Base-by-base conservation (phyloP, 2,329 filamentous ascomycete species). In the Ceratocystis colombiana region DNA sequence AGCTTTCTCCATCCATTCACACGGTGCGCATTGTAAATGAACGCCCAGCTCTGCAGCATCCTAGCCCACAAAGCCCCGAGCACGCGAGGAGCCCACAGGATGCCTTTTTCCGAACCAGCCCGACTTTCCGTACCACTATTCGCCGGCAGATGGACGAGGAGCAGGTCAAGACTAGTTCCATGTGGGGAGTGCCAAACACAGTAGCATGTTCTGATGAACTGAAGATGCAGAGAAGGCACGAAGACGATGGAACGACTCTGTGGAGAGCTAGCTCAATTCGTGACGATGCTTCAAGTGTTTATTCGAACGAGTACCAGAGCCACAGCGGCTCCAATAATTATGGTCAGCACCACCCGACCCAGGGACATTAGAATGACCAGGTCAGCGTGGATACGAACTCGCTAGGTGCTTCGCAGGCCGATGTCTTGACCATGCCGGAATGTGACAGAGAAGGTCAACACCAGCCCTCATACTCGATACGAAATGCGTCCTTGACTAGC, bases 51-150 rank as follows among this genome's bases (percentile, higher is more conserved):
- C n/a, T 68, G 12, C 66, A 66, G 25, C 66, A 68, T 28, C 66
- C 66, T 17, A 68, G 66, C 28, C 66, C 66, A 10, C 66, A 68
- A 22, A 68, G 66, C n/a, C 62, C 62, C 4, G 62, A 64, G n/a
- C 44, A 62, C 33, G 45, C 20, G 7, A 45, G 62, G 5, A 68
- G 66, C 41, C 44, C 64, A 2, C 63, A 64, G 44, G 63, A 66
- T 53, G 66, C 61, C 6, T 68, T 68, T 64, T 68, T 68, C 57
- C 66, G 66, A 17, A 59, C 59, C 1, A 68, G 66, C 57, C 66
- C 66, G 7, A 62, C 63, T 2, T 68, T 68, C 46, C 66, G 66
- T 15, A 59, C 59, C 10, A 61, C 64, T 12, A 64, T 68, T 20
- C 66, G 66, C 25, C 17, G 59, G 22, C 61, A 65, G 48, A 68